A percentile compares a stretch with the other conserved stretches of the same genome.
These are phyloP conservation scores for Quercus lobata DNA, from an alignment of 331 rosid species.

Conservation along the genomic window DNA sequence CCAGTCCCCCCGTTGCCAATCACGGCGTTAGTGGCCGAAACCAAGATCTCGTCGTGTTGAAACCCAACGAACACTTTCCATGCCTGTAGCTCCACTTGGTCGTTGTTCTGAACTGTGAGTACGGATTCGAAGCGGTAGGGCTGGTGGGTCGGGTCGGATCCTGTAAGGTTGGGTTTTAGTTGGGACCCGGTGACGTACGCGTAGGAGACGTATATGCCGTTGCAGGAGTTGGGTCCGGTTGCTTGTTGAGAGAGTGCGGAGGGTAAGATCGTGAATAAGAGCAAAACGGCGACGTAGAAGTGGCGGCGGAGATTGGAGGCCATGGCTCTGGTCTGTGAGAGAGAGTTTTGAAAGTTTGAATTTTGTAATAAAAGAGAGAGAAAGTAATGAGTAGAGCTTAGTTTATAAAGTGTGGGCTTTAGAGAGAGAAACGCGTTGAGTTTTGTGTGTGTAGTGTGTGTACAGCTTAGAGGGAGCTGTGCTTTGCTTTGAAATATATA, in stretches of 20 bases:
- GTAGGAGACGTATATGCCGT: slow-evolving; percentile 67
- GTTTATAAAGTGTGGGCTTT: background rate
- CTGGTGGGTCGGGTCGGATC: slow-evolving; percentile 34
- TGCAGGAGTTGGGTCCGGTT: slow-evolving; percentile 50
- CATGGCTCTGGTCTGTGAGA: slow-evolving; percentile 6
- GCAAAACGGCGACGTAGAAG: slow-evolving; percentile 21
- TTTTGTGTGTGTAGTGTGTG: background rate
- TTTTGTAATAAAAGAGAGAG: slow-evolving; percentile 19
- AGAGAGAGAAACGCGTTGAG: slow-evolving; percentile 19
- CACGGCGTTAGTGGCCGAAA: slow-evolving; percentile 68
- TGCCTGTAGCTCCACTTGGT: slow-evolving; percentile 67
- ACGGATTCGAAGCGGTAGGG: slow-evolving; percentile 76
- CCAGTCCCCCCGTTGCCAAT: slow-evolving; percentile 47
- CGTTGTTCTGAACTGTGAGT: slow-evolving; percentile 76
- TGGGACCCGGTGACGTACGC: slow-evolving; percentile 36
- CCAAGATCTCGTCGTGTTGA: slow-evolving; percentile 62
- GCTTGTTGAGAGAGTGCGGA: slow-evolving; percentile 26
- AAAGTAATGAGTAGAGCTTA: background rate
- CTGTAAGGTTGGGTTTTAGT: slow-evolving; percentile 46
- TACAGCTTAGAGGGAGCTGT: background rate
- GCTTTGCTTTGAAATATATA: background rate
- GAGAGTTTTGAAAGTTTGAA: slow-evolving; percentile 16
- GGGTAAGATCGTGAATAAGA: slow-evolving; percentile 18
- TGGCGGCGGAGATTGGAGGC: background rate
- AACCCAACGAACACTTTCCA: slow-evolving; percentile 87